Conservation (phyloP, 2,329 filamentous ascomycete species). For the Neoascochyta sp. region DNA sequence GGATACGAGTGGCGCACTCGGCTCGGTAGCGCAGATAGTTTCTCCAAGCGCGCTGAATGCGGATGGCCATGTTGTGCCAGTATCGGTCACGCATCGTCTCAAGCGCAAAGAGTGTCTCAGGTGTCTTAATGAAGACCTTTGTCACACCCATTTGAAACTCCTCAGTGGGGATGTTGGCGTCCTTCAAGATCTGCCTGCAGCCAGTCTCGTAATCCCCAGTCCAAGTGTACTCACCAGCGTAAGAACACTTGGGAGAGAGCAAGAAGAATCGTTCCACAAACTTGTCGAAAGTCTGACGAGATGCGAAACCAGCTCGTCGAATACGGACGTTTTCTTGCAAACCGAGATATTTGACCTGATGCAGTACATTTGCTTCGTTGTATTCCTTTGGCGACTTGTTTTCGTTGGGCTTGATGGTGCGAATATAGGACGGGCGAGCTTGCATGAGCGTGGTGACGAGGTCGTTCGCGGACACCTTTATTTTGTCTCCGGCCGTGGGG, state of each 20-base stretch:
- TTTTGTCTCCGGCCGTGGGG: slow-evolving; percentile 93
- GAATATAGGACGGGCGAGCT: slow-evolving; percentile 93
- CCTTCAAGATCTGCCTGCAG: slow-evolving; percentile 87
- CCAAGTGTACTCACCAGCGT: slow-evolving; percentile 97
- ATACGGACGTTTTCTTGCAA: slow-evolving; percentile 99
- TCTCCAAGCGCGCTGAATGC: slow-evolving; percentile 95
- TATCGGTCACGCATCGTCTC: slow-evolving; percentile 98
- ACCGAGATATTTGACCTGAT: slow-evolving; percentile 98
- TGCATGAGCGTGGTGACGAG: slow-evolving; percentile 96
- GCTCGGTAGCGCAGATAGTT: slow-evolving; percentile 90
- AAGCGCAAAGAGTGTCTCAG: slow-evolving; percentile 91
- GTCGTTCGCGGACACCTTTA: slow-evolving; percentile 90
- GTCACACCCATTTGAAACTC: slow-evolving; percentile 97
- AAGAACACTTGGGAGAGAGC: slow-evolving; percentile 88
- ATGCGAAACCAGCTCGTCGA: slow-evolving; percentile 91
- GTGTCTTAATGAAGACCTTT: slow-evolving; percentile 97
- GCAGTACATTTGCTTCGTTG: slow-evolving; percentile 84
- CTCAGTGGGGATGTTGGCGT: slow-evolving; percentile 90
- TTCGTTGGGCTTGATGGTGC: slow-evolving; percentile 98
- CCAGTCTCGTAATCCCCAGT: slow-evolving; percentile 82
- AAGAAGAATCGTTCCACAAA: slow-evolving; percentile 98
- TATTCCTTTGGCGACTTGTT: slow-evolving; percentile 96
- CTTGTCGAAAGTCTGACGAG: slow-evolving; percentile 95
- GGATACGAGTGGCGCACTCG: slow-evolving; percentile 90
- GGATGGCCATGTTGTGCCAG: slow-evolving; percentile 99